Percentiles rank a stretch among this genome's conserved stretches.
Evolutionary conservation across 306 rosid genomes (phyloP).

Genomic region (Cicer cuneatum): DNA sequence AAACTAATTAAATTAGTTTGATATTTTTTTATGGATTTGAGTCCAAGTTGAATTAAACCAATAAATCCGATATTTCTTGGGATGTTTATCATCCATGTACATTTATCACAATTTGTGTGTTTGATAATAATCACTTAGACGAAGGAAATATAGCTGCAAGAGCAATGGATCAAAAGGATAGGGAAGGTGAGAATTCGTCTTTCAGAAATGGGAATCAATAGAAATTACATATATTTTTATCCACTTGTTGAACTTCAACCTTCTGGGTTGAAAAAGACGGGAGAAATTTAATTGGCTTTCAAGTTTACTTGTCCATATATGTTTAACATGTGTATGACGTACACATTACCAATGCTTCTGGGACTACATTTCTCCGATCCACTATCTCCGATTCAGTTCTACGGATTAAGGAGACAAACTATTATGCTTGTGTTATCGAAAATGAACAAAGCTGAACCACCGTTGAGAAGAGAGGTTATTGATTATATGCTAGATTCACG

Average conservation of each 20-base stretch:
- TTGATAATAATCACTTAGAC: constrained; percentile 45
- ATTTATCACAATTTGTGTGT: constrained; percentile 43
- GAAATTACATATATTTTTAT: constrained; percentile 37
- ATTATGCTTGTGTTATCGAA: constrained; percentile 12
- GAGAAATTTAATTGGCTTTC: constrained; percentile 49
- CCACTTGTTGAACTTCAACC: constrained; percentile 49
- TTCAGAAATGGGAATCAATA: constrained; percentile 25
- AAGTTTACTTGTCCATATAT: constrained; percentile 29
- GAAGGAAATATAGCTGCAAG: constrained; percentile 20
- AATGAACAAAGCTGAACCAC: constrained; percentile 44
- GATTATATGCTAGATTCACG: constrained; percentile 49
- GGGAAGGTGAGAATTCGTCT: constrained; percentile 50
- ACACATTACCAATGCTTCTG: constrained; percentile 45
- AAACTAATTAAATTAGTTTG: too few species aligned
- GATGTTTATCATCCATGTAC: constrained; percentile 49
- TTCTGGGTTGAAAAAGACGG: constrained; percentile 49
- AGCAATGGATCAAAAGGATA: constrained; percentile 41
- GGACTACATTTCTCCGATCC: constrained; percentile 35
- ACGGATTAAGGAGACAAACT: constrained; percentile 43
- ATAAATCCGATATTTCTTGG: too few species aligned
- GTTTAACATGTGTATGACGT: constrained; percentile 14
- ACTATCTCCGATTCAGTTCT: constrained; percentile 20
- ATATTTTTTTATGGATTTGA: too few species aligned
- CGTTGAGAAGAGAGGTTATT: constrained; percentile 45
- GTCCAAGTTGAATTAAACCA: too few species aligned